Evolutionary conservation across 2,329 filamentous ascomycete species (phyloP).

Genomic region (Aspergillus candidus): DNA sequence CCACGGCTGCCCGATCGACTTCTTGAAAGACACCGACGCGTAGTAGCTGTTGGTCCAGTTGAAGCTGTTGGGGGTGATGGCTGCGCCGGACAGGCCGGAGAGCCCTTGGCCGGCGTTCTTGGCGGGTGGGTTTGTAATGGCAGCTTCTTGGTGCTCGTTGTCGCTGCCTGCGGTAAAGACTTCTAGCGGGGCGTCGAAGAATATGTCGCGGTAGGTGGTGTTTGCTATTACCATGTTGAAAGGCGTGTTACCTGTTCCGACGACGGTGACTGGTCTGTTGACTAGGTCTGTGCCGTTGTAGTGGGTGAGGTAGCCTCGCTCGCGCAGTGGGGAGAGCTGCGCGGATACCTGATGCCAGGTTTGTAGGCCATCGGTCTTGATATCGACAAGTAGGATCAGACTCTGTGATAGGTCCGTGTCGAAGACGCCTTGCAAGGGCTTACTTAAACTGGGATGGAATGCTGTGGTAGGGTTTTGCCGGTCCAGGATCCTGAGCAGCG

Average conservation of each 20-base stretch:
- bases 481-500: conserved; percentile 45
- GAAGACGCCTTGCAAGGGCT: conserved; percentile 44
- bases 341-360: conserved; percentile 34
- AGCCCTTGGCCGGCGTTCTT: conserved; percentile 41
- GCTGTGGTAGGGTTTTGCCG: conserved; percentile 42
- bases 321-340: conserved; percentile 44
- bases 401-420: conserved; percentile 44
- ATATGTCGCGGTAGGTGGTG: conserved; percentile 47
- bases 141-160: conserved; percentile 1
- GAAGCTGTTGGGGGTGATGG: conserved; percentile 39
- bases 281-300: conserved; percentile 42
- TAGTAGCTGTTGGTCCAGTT: conserved; percentile 52
- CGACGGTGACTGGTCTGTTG: conserved; percentile 46
- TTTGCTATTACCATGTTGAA: conserved; percentile 44
- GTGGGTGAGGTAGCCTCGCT: conserved; percentile 46
- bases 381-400: conserved; percentile 50
- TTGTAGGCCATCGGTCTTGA: conserved; percentile 36
- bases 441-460: conserved; percentile 27
- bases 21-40: conserved; percentile 49
- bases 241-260: conserved; percentile 50
- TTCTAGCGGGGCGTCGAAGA: conserved; percentile 50
- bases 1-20: conserved; percentile 46
- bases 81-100: conserved; percentile 32
- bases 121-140: conserved; percentile 3
- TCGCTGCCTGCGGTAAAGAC: conserved; percentile 24